Evolutionary conservation across 75 land plant species (phyloP).

Genomic region (Azolla pinnata): DNA sequence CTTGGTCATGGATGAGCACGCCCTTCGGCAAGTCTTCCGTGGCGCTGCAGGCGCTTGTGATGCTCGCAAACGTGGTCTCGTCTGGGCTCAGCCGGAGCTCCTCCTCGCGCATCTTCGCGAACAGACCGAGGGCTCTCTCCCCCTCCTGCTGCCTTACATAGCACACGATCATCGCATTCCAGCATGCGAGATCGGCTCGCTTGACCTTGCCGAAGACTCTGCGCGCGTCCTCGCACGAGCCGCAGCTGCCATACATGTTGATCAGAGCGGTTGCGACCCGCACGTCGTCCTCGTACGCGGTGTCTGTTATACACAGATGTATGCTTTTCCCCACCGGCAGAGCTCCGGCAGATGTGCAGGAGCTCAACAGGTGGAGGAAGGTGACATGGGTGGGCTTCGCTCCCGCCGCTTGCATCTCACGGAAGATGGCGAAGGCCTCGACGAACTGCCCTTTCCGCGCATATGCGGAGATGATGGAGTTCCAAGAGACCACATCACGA

Average conservation of each 20-base stretch:
- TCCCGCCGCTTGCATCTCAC: conserved; percentile 8
- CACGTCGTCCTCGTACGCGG: conserved; percentile 12
- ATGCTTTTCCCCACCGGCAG: conserved; percentile 5
- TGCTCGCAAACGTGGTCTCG: conserved; percentile 7
- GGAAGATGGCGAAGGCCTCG: conserved; percentile 7
- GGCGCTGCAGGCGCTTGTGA: conserved; percentile 12
- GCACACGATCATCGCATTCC: conserved; percentile 24
- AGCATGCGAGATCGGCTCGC: conserved; percentile 13
- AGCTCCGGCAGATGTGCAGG: conserved; percentile 4
- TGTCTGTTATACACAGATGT: conserved; percentile 8
- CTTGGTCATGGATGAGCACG: conserved; percentile 4
- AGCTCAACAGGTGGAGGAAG: conserved; percentile 19
- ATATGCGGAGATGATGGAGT: conserved; percentile 24
- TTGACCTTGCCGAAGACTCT: conserved; percentile 16
- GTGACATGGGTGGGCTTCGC: conserved; percentile 23
- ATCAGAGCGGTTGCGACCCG: conserved; percentile 17
- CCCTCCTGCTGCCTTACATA: conserved; percentile 10
- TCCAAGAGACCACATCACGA: conserved; percentile 20
- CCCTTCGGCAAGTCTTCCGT: conserved; percentile 12
- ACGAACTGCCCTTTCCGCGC: conserved; percentile 1
- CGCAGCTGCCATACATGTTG: conserved; percentile 17
- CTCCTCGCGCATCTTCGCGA: conserved; percentile 10
- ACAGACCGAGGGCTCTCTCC: conserved; percentile 9
- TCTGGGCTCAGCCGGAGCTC: conserved; percentile 9
- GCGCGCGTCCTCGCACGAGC: conserved; percentile 13